Conservation (phyloP, 2,329 filamentous ascomycete genomes). For the Mycocentrospora acerina region DNA sequence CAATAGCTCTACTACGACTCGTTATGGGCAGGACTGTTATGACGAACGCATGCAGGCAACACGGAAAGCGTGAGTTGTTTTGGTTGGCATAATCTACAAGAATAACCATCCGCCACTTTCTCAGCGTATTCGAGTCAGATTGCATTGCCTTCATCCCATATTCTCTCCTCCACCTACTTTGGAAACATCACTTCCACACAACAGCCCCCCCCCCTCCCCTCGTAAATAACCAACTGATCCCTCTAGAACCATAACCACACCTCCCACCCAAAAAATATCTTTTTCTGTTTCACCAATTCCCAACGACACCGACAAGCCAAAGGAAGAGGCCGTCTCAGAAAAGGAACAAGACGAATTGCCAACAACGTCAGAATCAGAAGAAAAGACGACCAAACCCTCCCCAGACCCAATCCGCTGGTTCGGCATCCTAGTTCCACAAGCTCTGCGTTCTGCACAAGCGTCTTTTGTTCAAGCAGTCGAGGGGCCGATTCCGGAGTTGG, state of each 20-base stretch:
- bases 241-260: too few species aligned
- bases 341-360: background rate
- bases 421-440: slow-evolving; percentile 54
- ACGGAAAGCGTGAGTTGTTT: slow-evolving; percentile 47
- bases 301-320: too few species aligned
- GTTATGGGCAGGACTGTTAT: slow-evolving; percentile 71
- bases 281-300: too few species aligned
- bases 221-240: too few species aligned
- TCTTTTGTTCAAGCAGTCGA: slow-evolving; percentile 60
- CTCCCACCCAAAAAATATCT: too few species aligned
- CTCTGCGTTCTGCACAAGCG: slow-evolving; percentile 59
- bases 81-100: background rate
- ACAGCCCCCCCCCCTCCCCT: too few species aligned
- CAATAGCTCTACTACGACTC: slow-evolving; percentile 61
- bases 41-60: slow-evolving; percentile 71
- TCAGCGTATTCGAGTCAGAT: background rate
- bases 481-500: slow-evolving; percentile 58
- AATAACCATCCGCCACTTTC: slow-evolving; percentile 2
- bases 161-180: too few species aligned
- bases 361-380: slow-evolving; percentile 1
- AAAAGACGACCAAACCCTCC: background rate
- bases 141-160: too few species aligned
- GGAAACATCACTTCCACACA: too few species aligned
- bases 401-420: slow-evolving; percentile 60
- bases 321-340: background rate